A percentile compares a stretch with the other conserved stretches of the same genome.
Conservation (phyloP, 495 filamentous ascomycete genomes). For the Aspergillus nanangensis region DNA sequence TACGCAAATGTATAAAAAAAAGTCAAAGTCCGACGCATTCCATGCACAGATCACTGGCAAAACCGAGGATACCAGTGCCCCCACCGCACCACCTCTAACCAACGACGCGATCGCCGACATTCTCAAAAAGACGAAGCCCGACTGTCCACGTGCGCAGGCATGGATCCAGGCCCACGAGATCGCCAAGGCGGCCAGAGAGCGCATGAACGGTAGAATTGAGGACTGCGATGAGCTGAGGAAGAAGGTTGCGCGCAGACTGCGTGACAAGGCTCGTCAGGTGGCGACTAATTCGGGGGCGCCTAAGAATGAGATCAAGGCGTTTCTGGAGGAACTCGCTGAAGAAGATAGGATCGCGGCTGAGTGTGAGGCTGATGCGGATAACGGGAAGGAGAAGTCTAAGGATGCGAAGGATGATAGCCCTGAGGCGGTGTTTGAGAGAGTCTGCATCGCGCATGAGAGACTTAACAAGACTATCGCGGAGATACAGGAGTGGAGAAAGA, state of each 20-base stretch:
- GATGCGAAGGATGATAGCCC: neutral
- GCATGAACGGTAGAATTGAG: neutral
- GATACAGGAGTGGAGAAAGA: neutral
- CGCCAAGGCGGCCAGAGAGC: slow-evolving; percentile 10
- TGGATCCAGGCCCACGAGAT: slow-evolving; percentile 15
- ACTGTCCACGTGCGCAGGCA: slow-evolving; percentile 27
- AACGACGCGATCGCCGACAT: slow-evolving; percentile 57
- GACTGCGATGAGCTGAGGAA: slow-evolving; percentile 7
- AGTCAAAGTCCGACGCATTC: neutral
- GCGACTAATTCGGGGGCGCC: slow-evolving; percentile 1
- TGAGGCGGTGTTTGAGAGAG: neutral
- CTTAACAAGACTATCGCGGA: slow-evolving; percentile 4
- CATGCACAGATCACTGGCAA: neutral
- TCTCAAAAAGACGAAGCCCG: slow-evolving; percentile 59
- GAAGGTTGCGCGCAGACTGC: slow-evolving; percentile 2
- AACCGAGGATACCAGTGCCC: neutral
- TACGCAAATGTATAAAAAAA: neutral
- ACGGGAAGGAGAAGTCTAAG: neutral
- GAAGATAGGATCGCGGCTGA: neutral
- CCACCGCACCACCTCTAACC: slow-evolving; percentile 19
- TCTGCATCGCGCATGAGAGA: slow-evolving; percentile 5
- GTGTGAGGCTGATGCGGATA: neutral
- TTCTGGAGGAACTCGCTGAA: neutral
- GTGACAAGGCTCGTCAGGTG: slow-evolving; percentile 1
- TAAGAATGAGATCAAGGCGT: slow-evolving; percentile 2